A percentile compares a stretch with the other conserved stretches of the same genome.
Conservation (phyloP, 352 stramenopile species). For the Pythium angustatum region DNA sequence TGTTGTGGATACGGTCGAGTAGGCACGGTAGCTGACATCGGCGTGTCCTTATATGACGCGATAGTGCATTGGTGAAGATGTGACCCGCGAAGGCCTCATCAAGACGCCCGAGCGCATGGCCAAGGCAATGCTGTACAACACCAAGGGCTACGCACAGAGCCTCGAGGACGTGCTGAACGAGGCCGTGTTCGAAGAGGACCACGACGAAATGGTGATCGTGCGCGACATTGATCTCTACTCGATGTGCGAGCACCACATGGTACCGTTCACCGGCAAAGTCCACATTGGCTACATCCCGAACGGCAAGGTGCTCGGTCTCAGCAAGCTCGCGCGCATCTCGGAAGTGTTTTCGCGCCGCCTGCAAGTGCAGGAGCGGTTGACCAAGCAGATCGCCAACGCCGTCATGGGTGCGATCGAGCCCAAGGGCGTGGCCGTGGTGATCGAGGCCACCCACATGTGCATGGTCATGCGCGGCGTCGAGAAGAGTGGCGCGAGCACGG, state of each 20-base stretch:
- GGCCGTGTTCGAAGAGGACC: constrained; percentile 98
- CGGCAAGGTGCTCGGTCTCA: constrained; percentile 96
- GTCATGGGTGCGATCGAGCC: constrained; percentile 97
- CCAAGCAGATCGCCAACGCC: constrained; percentile 98
- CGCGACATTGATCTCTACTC: constrained; percentile 99
- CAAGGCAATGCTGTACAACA: constrained; percentile 97
- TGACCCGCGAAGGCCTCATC: constrained; percentile 91
- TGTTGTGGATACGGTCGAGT: neutral
- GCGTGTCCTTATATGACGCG: neutral
- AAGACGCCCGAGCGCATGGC: constrained; percentile 98
- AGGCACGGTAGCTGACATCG: constrained; percentile 5
- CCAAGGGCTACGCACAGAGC: constrained; percentile 93
- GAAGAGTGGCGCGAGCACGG: constrained; percentile 95
- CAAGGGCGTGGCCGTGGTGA: constrained; percentile 97
- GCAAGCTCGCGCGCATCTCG: constrained; percentile 97
- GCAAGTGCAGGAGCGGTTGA: constrained; percentile 99
- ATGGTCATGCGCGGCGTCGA: constrained; percentile 99
- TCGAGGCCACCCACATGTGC: constrained; percentile 99
- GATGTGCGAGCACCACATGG: constrained; percentile 99
- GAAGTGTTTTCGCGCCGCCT: constrained; percentile 97
- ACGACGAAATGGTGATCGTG: constrained; percentile 99
- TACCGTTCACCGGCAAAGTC: constrained; percentile 98
- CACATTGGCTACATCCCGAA: constrained; percentile 95
- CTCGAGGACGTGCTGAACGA: constrained; percentile 93
- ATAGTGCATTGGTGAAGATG: constrained; percentile 94